Percentiles rank a stretch among this genome's conserved stretches.
Conservation (phyloP, 805 yeast genomes). For the Ogataea populi-albae region DNA sequence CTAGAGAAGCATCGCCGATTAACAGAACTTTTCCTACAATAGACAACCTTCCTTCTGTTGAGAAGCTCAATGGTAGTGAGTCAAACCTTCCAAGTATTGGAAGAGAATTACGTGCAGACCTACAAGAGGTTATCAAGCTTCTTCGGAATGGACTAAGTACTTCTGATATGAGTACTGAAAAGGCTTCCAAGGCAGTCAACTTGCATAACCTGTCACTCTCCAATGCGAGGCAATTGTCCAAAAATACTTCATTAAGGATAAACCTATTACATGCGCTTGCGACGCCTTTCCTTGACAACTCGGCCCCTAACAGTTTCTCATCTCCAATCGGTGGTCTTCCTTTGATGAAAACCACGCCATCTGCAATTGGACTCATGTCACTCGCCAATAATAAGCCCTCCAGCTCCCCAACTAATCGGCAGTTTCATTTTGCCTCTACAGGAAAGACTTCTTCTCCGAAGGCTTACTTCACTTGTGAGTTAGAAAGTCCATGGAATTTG, state of each 20-base stretch:
- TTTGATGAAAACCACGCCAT: constrained; percentile 22
- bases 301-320: constrained; percentile 8
- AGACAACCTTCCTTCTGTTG: neutral
- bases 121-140: constrained; percentile 47
- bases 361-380: constrained; percentile 25
- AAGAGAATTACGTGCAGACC: constrained; percentile 36
- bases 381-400: constrained; percentile 8
- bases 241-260: constrained; percentile 41
- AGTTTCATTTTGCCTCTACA: constrained; percentile 61
- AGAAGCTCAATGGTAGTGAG: constrained; percentile 7
- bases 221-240: constrained; percentile 34
- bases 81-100: constrained; percentile 11
- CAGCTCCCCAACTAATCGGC: constrained; percentile 15
- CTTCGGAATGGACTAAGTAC: constrained; percentile 37
- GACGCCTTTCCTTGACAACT: constrained; percentile 56
- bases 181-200: constrained; percentile 42
- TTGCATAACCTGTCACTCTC: constrained; percentile 56
- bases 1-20: constrained; percentile 3
- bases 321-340: constrained; percentile 27
- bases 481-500: constrained; percentile 72
- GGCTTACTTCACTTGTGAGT: constrained; percentile 79
- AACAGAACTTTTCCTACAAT: neutral
- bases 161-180: constrained; percentile 22
- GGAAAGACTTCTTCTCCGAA: constrained; percentile 72
- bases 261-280: constrained; percentile 61